Evolutionary conservation across 1,284 basidiomycete genomes (phyloP).

Genomic region (Farysia itapuensis): DNA sequence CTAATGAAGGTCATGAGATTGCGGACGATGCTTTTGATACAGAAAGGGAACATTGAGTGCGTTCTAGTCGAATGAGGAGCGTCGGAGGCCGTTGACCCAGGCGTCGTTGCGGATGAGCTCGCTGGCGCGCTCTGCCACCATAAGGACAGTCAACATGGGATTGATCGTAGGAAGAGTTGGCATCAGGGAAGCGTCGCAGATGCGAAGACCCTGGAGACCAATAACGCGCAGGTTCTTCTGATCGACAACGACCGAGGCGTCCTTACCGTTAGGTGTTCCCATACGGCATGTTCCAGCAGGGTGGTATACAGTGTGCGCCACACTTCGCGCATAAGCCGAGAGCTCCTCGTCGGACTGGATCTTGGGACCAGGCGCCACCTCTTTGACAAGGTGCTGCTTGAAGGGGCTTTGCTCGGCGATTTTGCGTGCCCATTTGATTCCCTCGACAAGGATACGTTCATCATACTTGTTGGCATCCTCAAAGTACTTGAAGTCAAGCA

Average conservation of each 20-base stretch:
- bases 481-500: slow-evolving; percentile 65
- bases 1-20: no score
- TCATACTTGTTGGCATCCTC: slow-evolving; percentile 63
- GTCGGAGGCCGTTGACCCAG: slow-evolving; percentile 43
- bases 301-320: slow-evolving; percentile 60
- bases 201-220: slow-evolving; percentile 50
- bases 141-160: slow-evolving; percentile 47
- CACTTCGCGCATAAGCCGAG: slow-evolving; percentile 55
- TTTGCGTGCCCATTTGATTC: slow-evolving; percentile 64
- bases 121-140: slow-evolving; percentile 57
- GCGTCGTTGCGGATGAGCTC: slow-evolving; percentile 54
- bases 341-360: slow-evolving; percentile 56
- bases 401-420: slow-evolving; percentile 63
- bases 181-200: slow-evolving; percentile 58
- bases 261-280: slow-evolving; percentile 44
- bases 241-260: slow-evolving; percentile 54
- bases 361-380: slow-evolving; percentile 59
- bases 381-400: slow-evolving; percentile 61
- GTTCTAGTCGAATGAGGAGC: no score
- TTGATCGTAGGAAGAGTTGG: slow-evolving; percentile 57
- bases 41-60: no score
- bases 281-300: slow-evolving; percentile 59
- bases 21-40: no score
- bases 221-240: slow-evolving; percentile 51
- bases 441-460: slow-evolving; percentile 63